A percentile compares a stretch with the other conserved stretches of the same genome.
Conservation (phyloP, 2,329 filamentous ascomycete species). For the Stachybotrys elegans region DNA sequence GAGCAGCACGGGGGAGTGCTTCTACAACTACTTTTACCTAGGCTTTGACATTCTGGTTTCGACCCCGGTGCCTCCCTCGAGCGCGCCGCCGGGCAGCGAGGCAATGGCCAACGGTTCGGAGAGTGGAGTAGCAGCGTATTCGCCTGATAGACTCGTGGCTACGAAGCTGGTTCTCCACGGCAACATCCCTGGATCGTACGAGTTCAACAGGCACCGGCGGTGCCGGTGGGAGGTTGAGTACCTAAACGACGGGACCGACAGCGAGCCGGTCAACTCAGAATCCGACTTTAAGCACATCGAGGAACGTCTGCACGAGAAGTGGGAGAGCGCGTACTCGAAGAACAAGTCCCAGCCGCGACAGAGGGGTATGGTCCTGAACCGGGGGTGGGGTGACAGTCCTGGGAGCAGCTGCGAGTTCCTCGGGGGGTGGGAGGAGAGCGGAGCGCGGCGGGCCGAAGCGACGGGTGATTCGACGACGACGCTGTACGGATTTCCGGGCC, state of each 20-base stretch:
- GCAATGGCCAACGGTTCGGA: slow-evolving; percentile 15
- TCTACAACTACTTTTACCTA: slow-evolving; percentile 96
- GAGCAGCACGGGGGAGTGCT: slow-evolving; percentile 66
- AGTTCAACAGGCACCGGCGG: slow-evolving; percentile 90
- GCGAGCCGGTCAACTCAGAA: slow-evolving; percentile 62
- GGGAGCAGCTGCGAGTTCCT: slow-evolving; percentile 84
- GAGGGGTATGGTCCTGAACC: slow-evolving; percentile 81
- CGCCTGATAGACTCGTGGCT: slow-evolving; percentile 67
- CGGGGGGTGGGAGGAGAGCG: slow-evolving; percentile 79
- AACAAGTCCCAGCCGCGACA: slow-evolving; percentile 47
- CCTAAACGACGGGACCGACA: slow-evolving; percentile 38
- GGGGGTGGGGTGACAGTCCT: slow-evolving; percentile 87
- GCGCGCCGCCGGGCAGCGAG: slow-evolving; percentile 43
- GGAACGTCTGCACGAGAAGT: slow-evolving; percentile 59
- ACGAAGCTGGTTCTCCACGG: slow-evolving; percentile 92
- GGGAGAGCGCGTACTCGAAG: slow-evolving; percentile 61
- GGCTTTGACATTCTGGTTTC: slow-evolving; percentile 95
- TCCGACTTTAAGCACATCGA: slow-evolving; percentile 73
- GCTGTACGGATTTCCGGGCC: slow-evolving; percentile 85
- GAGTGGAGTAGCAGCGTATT: slow-evolving; percentile 33
- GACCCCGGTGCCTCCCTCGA: slow-evolving; percentile 61
- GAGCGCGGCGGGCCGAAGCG: slow-evolving; percentile 47
- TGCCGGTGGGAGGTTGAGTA: slow-evolving; percentile 78
- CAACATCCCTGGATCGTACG: slow-evolving; percentile 92
- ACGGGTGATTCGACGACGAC: slow-evolving; percentile 66